Evolutionary conservation across 306 rosid genomes (phyloP).

Genomic region (Prunus kanzakura): DNA sequence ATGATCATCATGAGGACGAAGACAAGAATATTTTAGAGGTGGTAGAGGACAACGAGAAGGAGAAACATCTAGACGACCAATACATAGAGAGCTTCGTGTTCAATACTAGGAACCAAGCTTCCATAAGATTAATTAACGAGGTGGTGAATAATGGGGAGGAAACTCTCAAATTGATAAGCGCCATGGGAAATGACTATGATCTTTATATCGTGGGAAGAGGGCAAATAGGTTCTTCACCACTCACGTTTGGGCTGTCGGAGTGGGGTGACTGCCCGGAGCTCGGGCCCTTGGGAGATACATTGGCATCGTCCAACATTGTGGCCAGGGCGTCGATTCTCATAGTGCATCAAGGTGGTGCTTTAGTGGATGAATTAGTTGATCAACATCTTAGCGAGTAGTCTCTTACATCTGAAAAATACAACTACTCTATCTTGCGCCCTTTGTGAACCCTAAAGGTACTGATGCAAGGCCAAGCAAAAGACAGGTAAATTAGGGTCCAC

Average conservation of each 20-base stretch:
- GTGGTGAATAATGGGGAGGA: slow-evolving; percentile 32
- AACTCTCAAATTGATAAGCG: slow-evolving; percentile 19
- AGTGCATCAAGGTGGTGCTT: slow-evolving; percentile 30
- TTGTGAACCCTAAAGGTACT: not conserved
- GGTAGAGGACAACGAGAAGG: slow-evolving; percentile 15
- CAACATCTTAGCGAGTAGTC: not conserved
- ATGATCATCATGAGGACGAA: not conserved
- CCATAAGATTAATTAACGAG: slow-evolving; percentile 27
- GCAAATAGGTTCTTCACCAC: slow-evolving; percentile 8
- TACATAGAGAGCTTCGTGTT: slow-evolving; percentile 32
- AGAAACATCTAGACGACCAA: slow-evolving; percentile 39
- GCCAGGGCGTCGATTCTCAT: slow-evolving; percentile 41
- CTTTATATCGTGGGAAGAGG: slow-evolving; percentile 56
- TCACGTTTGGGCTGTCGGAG: slow-evolving; percentile 21
- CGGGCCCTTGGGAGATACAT: slow-evolving; percentile 47
- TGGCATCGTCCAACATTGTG: slow-evolving; percentile 38
- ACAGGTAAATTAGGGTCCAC: no score
- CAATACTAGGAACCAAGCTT: slow-evolving; percentile 16
- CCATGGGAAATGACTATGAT: slow-evolving; percentile 30
- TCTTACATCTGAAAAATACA: no score
- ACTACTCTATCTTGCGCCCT: not conserved
- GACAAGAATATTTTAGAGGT: not conserved
- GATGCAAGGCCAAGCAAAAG: not conserved
- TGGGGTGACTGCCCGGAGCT: slow-evolving; percentile 57
- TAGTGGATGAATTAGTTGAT: not conserved